These are phyloP conservation scores for Rachicladosporium sp. DNA, from an alignment of 2,329 filamentous ascomycete species.

Conservation along the genomic window DNA sequence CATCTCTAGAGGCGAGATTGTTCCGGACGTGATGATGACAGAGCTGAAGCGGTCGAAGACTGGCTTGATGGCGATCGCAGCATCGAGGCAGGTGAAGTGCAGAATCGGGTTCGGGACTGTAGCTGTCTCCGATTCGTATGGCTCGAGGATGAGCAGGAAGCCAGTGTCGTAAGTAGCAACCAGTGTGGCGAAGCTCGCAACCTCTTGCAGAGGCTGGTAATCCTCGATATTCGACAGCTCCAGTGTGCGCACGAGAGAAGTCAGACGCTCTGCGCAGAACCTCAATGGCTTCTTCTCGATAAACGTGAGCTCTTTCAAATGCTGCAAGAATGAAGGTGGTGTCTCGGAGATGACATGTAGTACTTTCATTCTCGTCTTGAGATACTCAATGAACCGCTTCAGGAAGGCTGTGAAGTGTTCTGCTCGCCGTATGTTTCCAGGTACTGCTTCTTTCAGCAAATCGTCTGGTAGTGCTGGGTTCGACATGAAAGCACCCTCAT, in stretches of 20 bases:
- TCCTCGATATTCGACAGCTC: slow-evolving; percentile 97
- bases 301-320: slow-evolving; percentile 90
- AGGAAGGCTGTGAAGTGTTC: slow-evolving; percentile 94
- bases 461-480: slow-evolving; percentile 93
- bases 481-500: slow-evolving; percentile 94
- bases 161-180: slow-evolving; percentile 95
- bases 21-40: slow-evolving; percentile 96
- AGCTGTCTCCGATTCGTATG: slow-evolving; percentile 88
- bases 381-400: slow-evolving; percentile 92
- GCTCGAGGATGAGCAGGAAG: slow-evolving; percentile 91
- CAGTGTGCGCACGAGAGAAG: slow-evolving; percentile 84
- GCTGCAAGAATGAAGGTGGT: slow-evolving; percentile 80
- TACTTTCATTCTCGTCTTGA: slow-evolving; percentile 94
- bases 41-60: slow-evolving; percentile 97
- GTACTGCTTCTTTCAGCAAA: slow-evolving; percentile 85
- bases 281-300: slow-evolving; percentile 91
- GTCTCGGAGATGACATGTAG: slow-evolving; percentile 96
- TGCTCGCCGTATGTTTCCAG: slow-evolving; percentile 87
- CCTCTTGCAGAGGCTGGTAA: slow-evolving; percentile 91
- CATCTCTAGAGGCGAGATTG: slow-evolving; percentile 94
- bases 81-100: slow-evolving; percentile 92
- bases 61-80: slow-evolving; percentile 93
- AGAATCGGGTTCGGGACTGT: slow-evolving; percentile 94
- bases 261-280: slow-evolving; percentile 90
- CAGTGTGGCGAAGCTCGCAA: slow-evolving; percentile 91